Base-by-base conservation (phyloP, 2,329 filamentous ascomycete genomes). In the Cryoendolithus antarcticus region DNA sequence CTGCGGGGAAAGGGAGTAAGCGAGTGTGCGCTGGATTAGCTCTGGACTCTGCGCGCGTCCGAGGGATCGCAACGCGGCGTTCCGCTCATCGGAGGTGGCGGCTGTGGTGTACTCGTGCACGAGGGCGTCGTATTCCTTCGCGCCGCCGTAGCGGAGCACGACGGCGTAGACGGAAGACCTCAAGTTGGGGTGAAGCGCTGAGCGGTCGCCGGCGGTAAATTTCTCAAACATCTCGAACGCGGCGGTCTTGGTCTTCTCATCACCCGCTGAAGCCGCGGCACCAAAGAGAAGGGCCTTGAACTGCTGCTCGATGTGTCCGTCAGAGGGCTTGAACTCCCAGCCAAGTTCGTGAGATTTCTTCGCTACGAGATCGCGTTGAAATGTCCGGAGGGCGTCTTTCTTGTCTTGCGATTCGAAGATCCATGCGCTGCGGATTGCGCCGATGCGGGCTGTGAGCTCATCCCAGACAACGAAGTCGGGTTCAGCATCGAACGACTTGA, bases 231-330 rank as follows among this genome's bases (percentile, higher is more conserved):
- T 93, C 21, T 88, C 83, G 63, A 86, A 82, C 6, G 86, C 82
- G 6, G 86, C 85, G 36, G 77, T 71, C 55, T 89, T 75, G 44
- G 94, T 75, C 49, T 73, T 69, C 53, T 86, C 68, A 53, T 96
- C 89, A 28, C 86, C 86, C 34, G 79, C 74, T 49, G 85, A 68
- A 42, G 88, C 89, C 37, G 89, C 86, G 49, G 72, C 76, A 44
- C 83, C 82, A 58, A 96, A 96, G 59, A 95, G 74, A 57, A 95
- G 74, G 9, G 78, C 79, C 70, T 96, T 96, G 72, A 94, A 93
- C 59, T 95, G 88, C 61, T 94, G 86, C 59, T 88, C 72, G 49
- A 95, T 80, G 57, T 95, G 88, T 36, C 82, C 85, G 52, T 96
- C 89, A 3, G 72, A 72, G 19, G 88, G 82, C 21, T 76, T 80